These are phyloP conservation scores for Cyclaneusma minus DNA, from an alignment of 2,329 filamentous ascomycete genomes.

Conservation along the genomic window DNA sequence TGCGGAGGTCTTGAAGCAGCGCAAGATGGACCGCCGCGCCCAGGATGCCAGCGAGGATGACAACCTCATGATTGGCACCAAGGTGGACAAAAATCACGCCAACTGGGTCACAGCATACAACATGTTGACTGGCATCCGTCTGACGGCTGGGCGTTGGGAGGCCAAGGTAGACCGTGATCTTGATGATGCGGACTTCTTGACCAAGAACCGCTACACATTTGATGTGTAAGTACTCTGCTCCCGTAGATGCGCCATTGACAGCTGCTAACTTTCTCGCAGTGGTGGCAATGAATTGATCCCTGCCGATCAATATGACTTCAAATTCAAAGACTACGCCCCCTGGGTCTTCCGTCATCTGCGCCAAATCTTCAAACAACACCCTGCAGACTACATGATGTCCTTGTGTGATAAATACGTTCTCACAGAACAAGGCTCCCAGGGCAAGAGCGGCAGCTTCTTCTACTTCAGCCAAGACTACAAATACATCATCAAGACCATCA, in stretches of 20 bases:
- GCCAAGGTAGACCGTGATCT: conserved; percentile 87
- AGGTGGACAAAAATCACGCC: conserved; percentile 91
- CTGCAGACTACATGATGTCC: conserved; percentile 95
- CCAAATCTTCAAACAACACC: conserved; percentile 76
- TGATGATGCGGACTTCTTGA: conserved; percentile 81
- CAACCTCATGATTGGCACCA: conserved; percentile 86
- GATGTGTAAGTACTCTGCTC: conserved; percentile 56
- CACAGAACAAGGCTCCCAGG: conserved; percentile 89
- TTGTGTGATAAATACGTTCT: conserved; percentile 97
- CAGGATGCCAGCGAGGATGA: conserved; percentile 87
- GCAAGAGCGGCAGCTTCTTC: conserved; percentile 98
- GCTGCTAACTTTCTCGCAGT: conserved; percentile 30
- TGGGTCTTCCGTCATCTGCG: conserved; percentile 96
- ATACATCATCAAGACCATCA: conserved; percentile 99
- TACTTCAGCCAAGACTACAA: conserved; percentile 99
- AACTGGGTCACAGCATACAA: conserved; percentile 99
- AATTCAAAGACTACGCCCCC: conserved; percentile 99
- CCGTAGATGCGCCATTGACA: background rate
- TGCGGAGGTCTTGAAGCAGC: conserved; percentile 86
- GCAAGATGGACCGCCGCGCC: conserved; percentile 73
- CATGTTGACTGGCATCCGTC: conserved; percentile 97
- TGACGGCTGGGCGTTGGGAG: conserved; percentile 89
- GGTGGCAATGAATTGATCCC: conserved; percentile 95
- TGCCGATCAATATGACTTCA: conserved; percentile 99
- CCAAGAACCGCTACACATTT: conserved; percentile 96